Conservation (phyloP, 192 early-diverging fungal genomes). For the Coemansia sp. region DNA sequence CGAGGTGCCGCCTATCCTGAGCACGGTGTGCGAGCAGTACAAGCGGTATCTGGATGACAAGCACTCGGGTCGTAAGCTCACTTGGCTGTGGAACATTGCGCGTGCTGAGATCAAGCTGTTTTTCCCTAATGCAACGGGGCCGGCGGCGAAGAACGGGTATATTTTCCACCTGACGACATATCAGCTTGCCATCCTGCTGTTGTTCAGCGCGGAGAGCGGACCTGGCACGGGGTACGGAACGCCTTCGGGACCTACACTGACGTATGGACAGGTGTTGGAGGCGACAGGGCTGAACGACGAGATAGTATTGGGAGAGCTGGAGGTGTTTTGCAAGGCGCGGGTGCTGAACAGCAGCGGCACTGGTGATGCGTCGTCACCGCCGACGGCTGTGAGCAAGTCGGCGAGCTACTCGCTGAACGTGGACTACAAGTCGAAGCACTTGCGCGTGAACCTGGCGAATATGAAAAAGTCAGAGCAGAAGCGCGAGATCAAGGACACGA, state of each 20-base stretch:
- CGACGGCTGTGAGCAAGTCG: conserved; percentile 6
- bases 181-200: conserved; percentile 93
- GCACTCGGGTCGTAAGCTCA: conserved; percentile 88
- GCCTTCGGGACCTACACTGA: conserved; percentile 45
- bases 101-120: conserved; percentile 94
- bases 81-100: conserved; percentile 92
- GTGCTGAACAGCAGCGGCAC: conserved; percentile 56
- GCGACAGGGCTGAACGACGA: conserved; percentile 76
- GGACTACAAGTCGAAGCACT: conserved; percentile 85
- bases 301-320: conserved; percentile 68
- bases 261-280: conserved; percentile 74
- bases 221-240: conserved; percentile 64
- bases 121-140: conserved; percentile 76
- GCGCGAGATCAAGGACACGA: conserved; percentile 88
- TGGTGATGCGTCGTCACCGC: too few species aligned
- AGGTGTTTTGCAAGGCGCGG: conserved; percentile 83
- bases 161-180: conserved; percentile 74
- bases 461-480: conserved; percentile 89
- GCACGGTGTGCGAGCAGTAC: conserved; percentile 84
- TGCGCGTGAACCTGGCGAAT: conserved; percentile 87
- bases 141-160: conserved; percentile 67
- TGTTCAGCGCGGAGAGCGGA: conserved; percentile 74
- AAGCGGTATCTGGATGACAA: conserved; percentile 87
- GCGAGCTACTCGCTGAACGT: conserved; percentile 76
- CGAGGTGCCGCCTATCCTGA: conserved; percentile 87